These are phyloP conservation scores for Bipolaris gigantea DNA, from an alignment of 2,329 filamentous ascomycete species.

Conservation along the genomic window DNA sequence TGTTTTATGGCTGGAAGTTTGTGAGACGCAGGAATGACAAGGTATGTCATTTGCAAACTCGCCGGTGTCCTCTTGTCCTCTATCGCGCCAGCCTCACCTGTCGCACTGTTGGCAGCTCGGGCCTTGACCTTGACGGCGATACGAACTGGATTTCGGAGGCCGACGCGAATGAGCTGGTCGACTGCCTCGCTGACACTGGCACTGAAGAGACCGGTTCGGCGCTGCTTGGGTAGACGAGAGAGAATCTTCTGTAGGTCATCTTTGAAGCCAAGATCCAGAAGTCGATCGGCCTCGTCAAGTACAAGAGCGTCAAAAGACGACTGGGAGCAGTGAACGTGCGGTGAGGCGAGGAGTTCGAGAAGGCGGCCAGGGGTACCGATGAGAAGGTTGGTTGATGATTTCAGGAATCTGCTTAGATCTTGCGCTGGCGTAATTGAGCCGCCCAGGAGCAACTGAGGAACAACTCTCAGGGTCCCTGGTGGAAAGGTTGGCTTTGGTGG, in stretches of 20 bases:
- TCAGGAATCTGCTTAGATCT: slow-evolving; percentile 82
- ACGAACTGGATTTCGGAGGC: slow-evolving; percentile 90
- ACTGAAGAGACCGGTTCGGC: slow-evolving; percentile 90
- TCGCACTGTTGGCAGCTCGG: slow-evolving; percentile 25
- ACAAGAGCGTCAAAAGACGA: slow-evolving; percentile 91
- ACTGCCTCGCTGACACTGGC: slow-evolving; percentile 96
- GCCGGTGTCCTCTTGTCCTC: slow-evolving; percentile 89
- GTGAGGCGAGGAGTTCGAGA: slow-evolving; percentile 81
- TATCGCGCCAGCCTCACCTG: slow-evolving; percentile 61
- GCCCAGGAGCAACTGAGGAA: slow-evolving; percentile 80
- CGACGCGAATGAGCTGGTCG: slow-evolving; percentile 87
- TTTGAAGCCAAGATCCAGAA: slow-evolving; percentile 93
- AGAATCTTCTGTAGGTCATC: slow-evolving; percentile 86
- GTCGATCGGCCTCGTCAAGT: slow-evolving; percentile 89
- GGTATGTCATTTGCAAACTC: slow-evolving; percentile 88
- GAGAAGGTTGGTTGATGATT: slow-evolving; percentile 81
- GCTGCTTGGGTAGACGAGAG: slow-evolving; percentile 82
- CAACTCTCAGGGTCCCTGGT: slow-evolving; percentile 59
- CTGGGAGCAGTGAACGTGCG: slow-evolving; percentile 83
- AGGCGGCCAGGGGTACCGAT: slow-evolving; percentile 90
- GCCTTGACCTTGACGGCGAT: slow-evolving; percentile 87
- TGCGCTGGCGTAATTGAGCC: slow-evolving; percentile 80
- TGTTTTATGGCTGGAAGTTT: slow-evolving; percentile 76
- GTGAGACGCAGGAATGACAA: slow-evolving; percentile 72
- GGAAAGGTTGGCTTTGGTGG: slow-evolving; percentile 47